Conservation (phyloP, 2,329 filamentous ascomycete genomes). For the Claviceps arundinis region DNA sequence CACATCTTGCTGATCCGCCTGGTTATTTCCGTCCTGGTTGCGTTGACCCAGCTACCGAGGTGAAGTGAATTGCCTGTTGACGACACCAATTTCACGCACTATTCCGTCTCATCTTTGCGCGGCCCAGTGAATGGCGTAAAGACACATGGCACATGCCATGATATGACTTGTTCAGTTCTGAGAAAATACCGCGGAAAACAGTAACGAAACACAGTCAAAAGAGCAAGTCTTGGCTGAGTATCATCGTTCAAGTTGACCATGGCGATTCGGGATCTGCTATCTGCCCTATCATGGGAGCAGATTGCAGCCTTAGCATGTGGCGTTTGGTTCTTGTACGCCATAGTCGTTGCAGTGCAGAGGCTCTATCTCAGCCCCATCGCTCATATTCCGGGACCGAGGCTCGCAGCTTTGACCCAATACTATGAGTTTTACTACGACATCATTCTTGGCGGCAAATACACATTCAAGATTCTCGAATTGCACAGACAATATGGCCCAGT, state of each 20-base stretch:
- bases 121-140: neutral
- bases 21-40: neutral
- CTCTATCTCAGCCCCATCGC: conserved; percentile 25
- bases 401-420: conserved; percentile 25
- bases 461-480: conserved; percentile 26
- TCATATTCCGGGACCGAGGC: conserved; percentile 24
- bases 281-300: conserved; percentile 14
- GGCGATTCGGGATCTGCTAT: conserved; percentile 10
- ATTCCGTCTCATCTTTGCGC: neutral
- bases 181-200: neutral
- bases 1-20: neutral
- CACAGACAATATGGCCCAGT: conserved; percentile 29
- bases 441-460: conserved; percentile 27
- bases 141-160: neutral
- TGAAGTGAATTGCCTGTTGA: neutral
- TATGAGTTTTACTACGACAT: conserved; percentile 32
- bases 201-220: neutral
- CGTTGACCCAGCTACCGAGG: neutral
- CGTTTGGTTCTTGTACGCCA: conserved; percentile 17
- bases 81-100: neutral
- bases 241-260: neutral
- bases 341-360: conserved; percentile 17
- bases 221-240: neutral
- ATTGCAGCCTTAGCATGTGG: conserved; percentile 12
- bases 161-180: neutral